phyloP scores from a whole-genome alignment of 257 asterid genomes.

The Thymus quinquecostatus region DNA sequence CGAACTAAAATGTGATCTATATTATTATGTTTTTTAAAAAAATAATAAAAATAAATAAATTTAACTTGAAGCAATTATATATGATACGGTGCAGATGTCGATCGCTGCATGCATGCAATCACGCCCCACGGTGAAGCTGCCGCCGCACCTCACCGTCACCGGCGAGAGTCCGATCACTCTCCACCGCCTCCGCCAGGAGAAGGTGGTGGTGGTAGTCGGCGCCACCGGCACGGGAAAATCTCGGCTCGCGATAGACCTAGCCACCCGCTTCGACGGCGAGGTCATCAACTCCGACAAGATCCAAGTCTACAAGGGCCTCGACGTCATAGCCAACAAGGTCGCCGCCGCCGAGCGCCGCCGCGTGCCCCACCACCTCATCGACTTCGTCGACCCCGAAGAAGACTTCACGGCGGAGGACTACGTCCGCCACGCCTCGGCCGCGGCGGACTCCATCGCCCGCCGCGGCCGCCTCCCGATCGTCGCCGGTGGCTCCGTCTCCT shows the following conservation, averaged over 20 bases:
- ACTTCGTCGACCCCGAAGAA: background rate
- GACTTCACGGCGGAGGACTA: constrained; percentile 12
- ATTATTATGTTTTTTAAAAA: background rate
- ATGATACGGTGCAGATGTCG: background rate
- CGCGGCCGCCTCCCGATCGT: constrained; percentile 16
- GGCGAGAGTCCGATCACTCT: background rate
- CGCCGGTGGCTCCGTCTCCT: constrained; percentile 12
- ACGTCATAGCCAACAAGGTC: background rate
- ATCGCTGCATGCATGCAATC: constrained; percentile 17
- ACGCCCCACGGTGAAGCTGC: constrained; percentile 3
- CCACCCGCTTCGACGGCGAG: constrained; percentile 19
- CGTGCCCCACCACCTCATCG: constrained; percentile 21
- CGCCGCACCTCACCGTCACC: background rate
- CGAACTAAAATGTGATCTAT: background rate
- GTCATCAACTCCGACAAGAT: constrained; percentile 20
- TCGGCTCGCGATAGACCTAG: background rate
- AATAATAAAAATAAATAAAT: no score
- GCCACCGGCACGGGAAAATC: constrained; percentile 21
- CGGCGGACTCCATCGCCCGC: background rate
- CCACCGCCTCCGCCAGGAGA: background rate
- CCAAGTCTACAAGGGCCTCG: constrained; percentile 15
- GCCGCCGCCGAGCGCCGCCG: background rate
- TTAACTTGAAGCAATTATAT: background rate
- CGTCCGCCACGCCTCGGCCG: constrained; percentile 6
- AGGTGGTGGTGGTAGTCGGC: constrained; percentile 9